These are phyloP conservation scores for Hirsutella thompsonii DNA, from an alignment of 2,329 filamentous ascomycete genomes.

Conservation along the genomic window DNA sequence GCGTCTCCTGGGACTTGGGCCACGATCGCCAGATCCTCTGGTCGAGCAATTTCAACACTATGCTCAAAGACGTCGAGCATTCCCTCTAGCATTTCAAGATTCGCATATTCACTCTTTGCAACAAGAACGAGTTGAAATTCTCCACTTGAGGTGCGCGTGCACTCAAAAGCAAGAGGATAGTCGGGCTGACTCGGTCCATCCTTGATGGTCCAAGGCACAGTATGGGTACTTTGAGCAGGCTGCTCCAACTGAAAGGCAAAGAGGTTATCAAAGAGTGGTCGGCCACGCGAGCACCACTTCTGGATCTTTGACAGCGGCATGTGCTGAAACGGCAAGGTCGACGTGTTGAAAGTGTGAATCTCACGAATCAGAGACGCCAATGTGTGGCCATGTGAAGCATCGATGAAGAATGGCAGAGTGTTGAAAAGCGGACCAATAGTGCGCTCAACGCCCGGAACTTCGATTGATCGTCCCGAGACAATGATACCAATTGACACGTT, in stretches of 20 bases:
- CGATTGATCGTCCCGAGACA: conserved; percentile 63
- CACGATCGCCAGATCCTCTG: conserved; percentile 3
- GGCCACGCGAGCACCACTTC: conserved; percentile 56
- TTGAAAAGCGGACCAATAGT: conserved; percentile 83
- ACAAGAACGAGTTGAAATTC: conserved; percentile 45
- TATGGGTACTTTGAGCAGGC: conserved; percentile 10
- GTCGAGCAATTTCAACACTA: conserved; percentile 4
- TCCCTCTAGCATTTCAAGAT: conserved; percentile 13
- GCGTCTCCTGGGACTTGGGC: neutral
- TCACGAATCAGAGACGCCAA: conserved; percentile 47
- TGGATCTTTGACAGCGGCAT: conserved; percentile 67
- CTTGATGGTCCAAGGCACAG: conserved; percentile 39
- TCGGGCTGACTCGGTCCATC: conserved; percentile 41
- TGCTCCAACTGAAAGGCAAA: conserved; percentile 64
- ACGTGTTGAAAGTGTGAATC: conserved; percentile 60
- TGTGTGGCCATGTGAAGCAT: conserved; percentile 27
- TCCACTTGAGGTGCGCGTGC: conserved; percentile 36
- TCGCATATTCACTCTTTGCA: conserved; percentile 31
- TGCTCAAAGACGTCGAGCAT: conserved; percentile 28
- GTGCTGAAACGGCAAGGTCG: conserved; percentile 54
- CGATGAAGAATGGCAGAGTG: conserved; percentile 60
- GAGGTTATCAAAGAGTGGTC: conserved; percentile 62
- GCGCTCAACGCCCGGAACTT: conserved; percentile 49
- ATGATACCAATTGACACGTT: conserved; percentile 57
- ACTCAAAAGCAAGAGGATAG: conserved; percentile 69